Evolutionary conservation across 164 flowering plant genomes (phyloP), one percentile per base, ranked within the genome.

Genomic region (Annona cherimola): DNA sequence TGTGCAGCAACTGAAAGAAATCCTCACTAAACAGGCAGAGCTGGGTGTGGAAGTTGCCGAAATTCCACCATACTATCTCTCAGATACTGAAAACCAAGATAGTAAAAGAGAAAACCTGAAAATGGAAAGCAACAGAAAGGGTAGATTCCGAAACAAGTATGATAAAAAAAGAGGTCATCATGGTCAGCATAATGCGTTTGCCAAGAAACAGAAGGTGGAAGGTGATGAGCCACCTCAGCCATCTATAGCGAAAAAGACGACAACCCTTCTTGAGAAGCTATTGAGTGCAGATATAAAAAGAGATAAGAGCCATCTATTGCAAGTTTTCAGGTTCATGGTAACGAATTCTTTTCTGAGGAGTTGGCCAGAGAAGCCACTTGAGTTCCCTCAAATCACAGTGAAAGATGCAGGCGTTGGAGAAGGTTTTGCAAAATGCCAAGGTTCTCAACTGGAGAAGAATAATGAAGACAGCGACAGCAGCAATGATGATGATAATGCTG

Each of bases 21-120:
- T 95, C 42, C 79, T 95, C 72, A 86, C 90, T 50, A 91, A 89
- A 82, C 99, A 95, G 72, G 97, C 91, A 69, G 96, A 93, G 77
- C 74, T 95, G 66, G 99, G 99, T 35, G 82, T 87, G 75, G 97
- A 90, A 83, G 94, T 95, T 78, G 91, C 94, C 7, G 99, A 93
- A 80, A 71, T 93, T 78, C 98, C 99, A 39, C 73, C 90, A 20
- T 50, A 77, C 69, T 95, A 91, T 82, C 77, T 95, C 19, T 80
- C 77, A 42, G 94, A 90, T 63, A 62, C 84, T 0, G 88, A 83
- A 71, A 78, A 77, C 62, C 84, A 73, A 66, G 76, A 35, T n/a
- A 44, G 62, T 35, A 73, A 45, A 63, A 74, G 40, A 18, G 79
- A 63, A 57, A 78, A 71, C 55, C 79, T 69, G 4, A 73, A 71